Percentiles rank a stretch among this genome's conserved stretches.
Conservation (phyloP, 441 rosid species). For the Adansonia rubrostipa region DNA sequence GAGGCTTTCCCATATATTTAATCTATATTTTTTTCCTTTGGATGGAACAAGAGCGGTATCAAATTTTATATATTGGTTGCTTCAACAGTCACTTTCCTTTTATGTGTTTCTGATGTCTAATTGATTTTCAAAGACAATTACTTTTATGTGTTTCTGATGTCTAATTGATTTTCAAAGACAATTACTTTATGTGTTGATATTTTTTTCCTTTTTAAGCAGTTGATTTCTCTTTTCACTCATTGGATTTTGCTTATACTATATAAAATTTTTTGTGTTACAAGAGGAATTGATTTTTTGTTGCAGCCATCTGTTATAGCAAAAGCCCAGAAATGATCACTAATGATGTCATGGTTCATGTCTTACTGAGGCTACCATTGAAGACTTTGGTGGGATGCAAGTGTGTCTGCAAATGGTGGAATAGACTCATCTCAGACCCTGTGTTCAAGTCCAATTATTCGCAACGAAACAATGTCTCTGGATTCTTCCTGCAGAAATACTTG, state of each 20-base stretch:
- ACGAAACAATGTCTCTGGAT: conserved; percentile 19
- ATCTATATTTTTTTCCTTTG: not conserved
- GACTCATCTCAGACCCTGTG: conserved; percentile 28
- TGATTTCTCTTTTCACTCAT: not conserved
- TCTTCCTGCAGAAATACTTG: conserved; percentile 29
- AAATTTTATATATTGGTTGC: not conserved
- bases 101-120: too few species aligned
- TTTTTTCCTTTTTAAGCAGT: not conserved
- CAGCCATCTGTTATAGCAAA: not conserved
- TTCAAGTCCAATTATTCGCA: conserved; percentile 24
- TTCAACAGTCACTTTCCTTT: not conserved
- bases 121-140: not conserved
- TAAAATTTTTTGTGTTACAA: not conserved
- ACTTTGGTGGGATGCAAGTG: conserved; percentile 30
- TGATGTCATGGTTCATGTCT: conserved; percentile 27
- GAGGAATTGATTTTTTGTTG: not conserved
- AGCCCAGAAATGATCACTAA: not conserved
- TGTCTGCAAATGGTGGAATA: conserved; percentile 36
- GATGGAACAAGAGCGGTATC: not conserved
- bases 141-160: not conserved
- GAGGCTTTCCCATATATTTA: not conserved
- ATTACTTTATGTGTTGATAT: too few species aligned
- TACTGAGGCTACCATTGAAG: conserved; percentile 32
- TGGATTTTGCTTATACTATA: not conserved
- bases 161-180: not conserved